A percentile compares a stretch with the other conserved stretches of the same genome.
phyloP scores from a whole-genome alignment of 495 filamentous ascomycete genomes.

The Tuber borchii region DNA sequence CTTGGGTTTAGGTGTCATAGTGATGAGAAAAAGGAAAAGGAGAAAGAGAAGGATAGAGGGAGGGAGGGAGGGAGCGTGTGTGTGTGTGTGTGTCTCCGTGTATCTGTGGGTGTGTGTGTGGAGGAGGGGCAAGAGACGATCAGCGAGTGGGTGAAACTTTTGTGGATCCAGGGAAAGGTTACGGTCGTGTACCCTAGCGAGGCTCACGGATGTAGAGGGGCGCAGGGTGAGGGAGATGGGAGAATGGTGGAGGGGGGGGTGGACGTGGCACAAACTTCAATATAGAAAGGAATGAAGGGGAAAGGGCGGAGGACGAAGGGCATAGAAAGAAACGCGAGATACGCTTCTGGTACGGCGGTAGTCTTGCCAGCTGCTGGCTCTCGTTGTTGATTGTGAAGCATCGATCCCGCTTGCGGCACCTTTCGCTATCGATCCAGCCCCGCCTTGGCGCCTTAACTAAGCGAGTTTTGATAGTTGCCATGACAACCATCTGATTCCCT shows the following conservation, averaged over 20 bases:
- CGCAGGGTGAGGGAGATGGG: not conserved
- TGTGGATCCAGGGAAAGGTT: not conserved
- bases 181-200: not conserved
- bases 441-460: constrained; percentile 4
- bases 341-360: not conserved
- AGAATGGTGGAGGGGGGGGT: not conserved
- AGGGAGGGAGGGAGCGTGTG: too few species aligned
- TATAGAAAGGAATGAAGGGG: not conserved
- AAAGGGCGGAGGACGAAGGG: not conserved
- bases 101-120: not conserved
- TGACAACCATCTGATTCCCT: not conserved
- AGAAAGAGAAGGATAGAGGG: not conserved
- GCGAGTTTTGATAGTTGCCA: constrained; percentile 4
- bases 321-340: not conserved
- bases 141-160: constrained; percentile 4
- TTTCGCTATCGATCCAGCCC: not conserved
- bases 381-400: not conserved
- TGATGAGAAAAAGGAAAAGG: not conserved
- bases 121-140: not conserved
- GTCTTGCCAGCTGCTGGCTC: not conserved
- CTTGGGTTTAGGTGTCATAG: constrained; percentile 4
- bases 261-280: not conserved
- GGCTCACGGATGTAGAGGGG: not conserved
- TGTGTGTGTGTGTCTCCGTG: not conserved
- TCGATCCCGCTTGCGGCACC: not conserved